Evolutionary conservation across 2,329 filamentous ascomycete species (phyloP).

Genomic region (Lizonia empirigonia): DNA sequence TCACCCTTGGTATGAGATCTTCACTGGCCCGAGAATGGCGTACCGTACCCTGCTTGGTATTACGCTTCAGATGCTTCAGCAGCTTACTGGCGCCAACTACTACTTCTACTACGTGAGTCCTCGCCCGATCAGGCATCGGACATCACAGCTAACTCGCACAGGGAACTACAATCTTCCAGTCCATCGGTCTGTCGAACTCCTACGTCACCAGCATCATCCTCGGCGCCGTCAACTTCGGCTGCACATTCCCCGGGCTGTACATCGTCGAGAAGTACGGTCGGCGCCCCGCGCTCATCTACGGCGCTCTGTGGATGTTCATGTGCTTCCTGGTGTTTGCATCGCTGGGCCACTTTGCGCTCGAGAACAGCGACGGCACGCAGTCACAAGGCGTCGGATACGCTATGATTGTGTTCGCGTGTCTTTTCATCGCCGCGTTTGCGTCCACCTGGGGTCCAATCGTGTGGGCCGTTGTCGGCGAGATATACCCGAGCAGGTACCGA

Average conservation of each 20-base stretch:
- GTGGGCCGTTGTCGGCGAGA: constrained; percentile 71
- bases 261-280: constrained; percentile 56
- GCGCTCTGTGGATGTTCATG: constrained; percentile 57
- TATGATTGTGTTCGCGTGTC: constrained; percentile 71
- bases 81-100: constrained; percentile 71
- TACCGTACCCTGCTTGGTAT: constrained; percentile 69
- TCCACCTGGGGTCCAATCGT: constrained; percentile 74
- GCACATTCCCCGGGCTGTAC: constrained; percentile 54
- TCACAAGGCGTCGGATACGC: constrained; percentile 59
- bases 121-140: neutral
- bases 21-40: constrained; percentile 69
- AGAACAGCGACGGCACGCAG: constrained; percentile 37
- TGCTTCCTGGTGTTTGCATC: constrained; percentile 64
- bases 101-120: constrained; percentile 51
- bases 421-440: constrained; percentile 70
- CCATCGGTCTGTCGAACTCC: constrained; percentile 49
- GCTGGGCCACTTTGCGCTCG: constrained; percentile 53
- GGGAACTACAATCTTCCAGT: constrained; percentile 54
- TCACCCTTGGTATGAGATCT: constrained; percentile 61
- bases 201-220: constrained; percentile 57
- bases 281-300: constrained; percentile 53
- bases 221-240: constrained; percentile 56
- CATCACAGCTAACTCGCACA: constrained; percentile 30
- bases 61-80: constrained; percentile 67
- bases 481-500: constrained; percentile 64